Conservation (phyloP, 805 yeast species). For the Novakomyces olei region DNA sequence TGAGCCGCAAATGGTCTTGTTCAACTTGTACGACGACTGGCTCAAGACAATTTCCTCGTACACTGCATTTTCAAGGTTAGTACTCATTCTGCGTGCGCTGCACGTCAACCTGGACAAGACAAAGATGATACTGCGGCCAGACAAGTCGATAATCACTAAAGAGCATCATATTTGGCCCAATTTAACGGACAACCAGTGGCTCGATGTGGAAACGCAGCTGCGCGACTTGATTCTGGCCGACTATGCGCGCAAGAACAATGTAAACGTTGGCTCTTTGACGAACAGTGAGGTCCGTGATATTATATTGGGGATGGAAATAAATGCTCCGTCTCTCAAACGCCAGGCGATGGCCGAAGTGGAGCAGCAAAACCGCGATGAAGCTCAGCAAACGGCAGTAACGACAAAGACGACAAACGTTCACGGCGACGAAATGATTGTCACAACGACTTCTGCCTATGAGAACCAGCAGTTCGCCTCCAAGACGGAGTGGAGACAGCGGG, state of each 20-base stretch:
- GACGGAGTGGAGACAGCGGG: slow-evolving; percentile 78
- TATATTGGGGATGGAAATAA: slow-evolving; percentile 80
- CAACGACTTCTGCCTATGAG: slow-evolving; percentile 75
- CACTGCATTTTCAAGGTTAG: slow-evolving; percentile 81
- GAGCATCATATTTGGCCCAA: slow-evolving; percentile 89
- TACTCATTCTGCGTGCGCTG: slow-evolving; percentile 61
- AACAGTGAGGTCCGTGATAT: slow-evolving; percentile 86
- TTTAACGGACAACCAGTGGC: slow-evolving; percentile 75
- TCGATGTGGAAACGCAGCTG: slow-evolving; percentile 62
- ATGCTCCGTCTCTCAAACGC: slow-evolving; percentile 69
- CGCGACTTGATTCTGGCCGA: slow-evolving; percentile 73
- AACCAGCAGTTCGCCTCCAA: slow-evolving; percentile 62
- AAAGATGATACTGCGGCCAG: slow-evolving; percentile 53
- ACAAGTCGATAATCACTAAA: slow-evolving; percentile 41
- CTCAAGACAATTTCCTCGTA: slow-evolving; percentile 55
- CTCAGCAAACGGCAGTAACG: slow-evolving; percentile 50
- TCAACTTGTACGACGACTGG: slow-evolving; percentile 93
- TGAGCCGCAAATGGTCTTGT: slow-evolving; percentile 80
- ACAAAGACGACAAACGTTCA: slow-evolving; percentile 74
- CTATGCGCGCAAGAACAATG: slow-evolving; percentile 65
- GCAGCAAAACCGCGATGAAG: slow-evolving; percentile 20
- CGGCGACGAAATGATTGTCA: slow-evolving; percentile 89
- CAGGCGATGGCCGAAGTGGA: slow-evolving; percentile 61
- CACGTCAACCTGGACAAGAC: slow-evolving; percentile 59
- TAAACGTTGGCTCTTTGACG: slow-evolving; percentile 67